These are phyloP conservation scores for Fistulinella staudtii DNA, from an alignment of 1,284 basidiomycete genomes.

Conservation along the genomic window DNA sequence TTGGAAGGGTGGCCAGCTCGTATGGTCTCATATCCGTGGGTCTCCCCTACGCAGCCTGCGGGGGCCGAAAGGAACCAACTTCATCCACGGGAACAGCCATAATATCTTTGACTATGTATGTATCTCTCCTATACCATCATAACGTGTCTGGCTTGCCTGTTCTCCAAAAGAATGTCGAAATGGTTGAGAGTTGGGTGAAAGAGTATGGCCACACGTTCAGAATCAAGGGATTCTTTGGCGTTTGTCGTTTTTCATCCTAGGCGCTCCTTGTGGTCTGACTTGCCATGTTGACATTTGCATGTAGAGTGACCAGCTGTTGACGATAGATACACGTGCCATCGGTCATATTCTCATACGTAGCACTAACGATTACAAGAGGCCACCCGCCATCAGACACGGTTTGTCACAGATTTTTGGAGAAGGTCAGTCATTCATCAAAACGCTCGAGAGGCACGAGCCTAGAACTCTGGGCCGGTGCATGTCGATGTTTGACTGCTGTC, in stretches of 20 bases:
- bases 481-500: not conserved
- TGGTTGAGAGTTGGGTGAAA: slow-evolving; percentile 39
- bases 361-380: slow-evolving; percentile 34
- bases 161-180: slow-evolving; percentile 2
- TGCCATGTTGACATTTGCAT: not conserved
- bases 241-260: not conserved
- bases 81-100: slow-evolving; percentile 6
- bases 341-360: slow-evolving; percentile 38
- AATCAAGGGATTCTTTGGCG: slow-evolving; percentile 35
- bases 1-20: slow-evolving; percentile 2
- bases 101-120: slow-evolving; percentile 10
- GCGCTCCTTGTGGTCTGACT: not conserved
- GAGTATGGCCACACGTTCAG: slow-evolving; percentile 51
- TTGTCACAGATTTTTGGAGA: slow-evolving; percentile 29
- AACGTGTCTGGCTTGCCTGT: not conserved
- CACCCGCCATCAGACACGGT: slow-evolving; percentile 17
- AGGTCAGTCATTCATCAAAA: slow-evolving; percentile 15
- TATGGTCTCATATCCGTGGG: not conserved
- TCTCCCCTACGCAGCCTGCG: slow-evolving; percentile 10
- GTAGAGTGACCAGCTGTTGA: slow-evolving; percentile 26
- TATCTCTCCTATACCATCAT: too few relatives aligned
- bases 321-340: slow-evolving; percentile 34
- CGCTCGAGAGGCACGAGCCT: too few relatives aligned
- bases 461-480: not conserved
- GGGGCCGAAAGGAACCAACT: slow-evolving; percentile 8